Conservation (phyloP, 2,329 filamentous ascomycete species). For the Rhynchosporium agropyri region DNA sequence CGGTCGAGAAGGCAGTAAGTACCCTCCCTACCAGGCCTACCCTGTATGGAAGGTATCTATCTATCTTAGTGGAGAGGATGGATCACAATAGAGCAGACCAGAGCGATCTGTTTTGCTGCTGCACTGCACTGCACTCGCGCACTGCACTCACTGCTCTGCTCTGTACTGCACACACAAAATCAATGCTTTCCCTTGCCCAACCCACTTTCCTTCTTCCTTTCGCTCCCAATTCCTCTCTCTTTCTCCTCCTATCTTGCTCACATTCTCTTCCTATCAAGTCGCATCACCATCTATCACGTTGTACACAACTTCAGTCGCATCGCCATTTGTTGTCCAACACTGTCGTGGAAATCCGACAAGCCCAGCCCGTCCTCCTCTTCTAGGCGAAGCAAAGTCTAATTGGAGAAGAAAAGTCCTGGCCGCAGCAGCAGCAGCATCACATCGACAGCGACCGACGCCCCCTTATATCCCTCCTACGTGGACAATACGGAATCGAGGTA, state of each 20-base stretch:
- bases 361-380: slow-evolving; percentile 44
- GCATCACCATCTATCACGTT: slow-evolving; percentile 14
- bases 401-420: slow-evolving; percentile 35
- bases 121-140: not conserved
- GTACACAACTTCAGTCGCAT: slow-evolving; percentile 14
- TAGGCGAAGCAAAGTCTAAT: slow-evolving; percentile 32
- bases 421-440: slow-evolving; percentile 33
- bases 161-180: slow-evolving; percentile 13
- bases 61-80: not conserved
- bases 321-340: slow-evolving; percentile 30
- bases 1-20: not conserved
- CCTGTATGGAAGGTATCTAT: too few relatives aligned
- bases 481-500: slow-evolving; percentile 33
- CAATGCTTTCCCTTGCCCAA: slow-evolving; percentile 8
- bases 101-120: too few relatives aligned
- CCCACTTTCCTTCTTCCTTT: slow-evolving; percentile 6
- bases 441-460: slow-evolving; percentile 29
- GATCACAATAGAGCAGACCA: slow-evolving; percentile 8
- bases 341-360: slow-evolving; percentile 21
- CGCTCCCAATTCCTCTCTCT: slow-evolving; percentile 12
- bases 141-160: too few relatives aligned
- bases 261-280: slow-evolving; percentile 22
- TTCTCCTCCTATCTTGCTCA: slow-evolving; percentile 2
- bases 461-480: slow-evolving; percentile 37
- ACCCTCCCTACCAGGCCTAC: too few relatives aligned